Conservation (phyloP, 495 filamentous ascomycete genomes). For the Lophiostoma macrostomum region DNA sequence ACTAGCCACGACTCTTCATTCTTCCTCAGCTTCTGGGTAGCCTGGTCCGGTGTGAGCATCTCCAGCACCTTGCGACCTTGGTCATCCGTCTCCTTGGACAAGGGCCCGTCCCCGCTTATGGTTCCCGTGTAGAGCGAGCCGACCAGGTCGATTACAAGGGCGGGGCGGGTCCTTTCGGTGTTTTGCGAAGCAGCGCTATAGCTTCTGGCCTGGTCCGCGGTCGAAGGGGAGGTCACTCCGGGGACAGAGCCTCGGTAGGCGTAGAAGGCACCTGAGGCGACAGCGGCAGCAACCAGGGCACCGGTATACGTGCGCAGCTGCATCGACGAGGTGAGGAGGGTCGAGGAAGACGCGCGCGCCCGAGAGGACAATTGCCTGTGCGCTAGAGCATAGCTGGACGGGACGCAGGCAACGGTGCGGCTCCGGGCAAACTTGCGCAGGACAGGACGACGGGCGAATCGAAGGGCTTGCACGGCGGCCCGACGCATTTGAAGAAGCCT, state of each 20-base stretch:
- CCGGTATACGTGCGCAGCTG: constrained; percentile 61
- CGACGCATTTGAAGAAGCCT: constrained; percentile 55
- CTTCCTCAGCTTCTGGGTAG: constrained; percentile 79
- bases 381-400: constrained; percentile 48
- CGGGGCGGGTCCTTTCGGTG: constrained; percentile 35
- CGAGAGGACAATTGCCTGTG: constrained; percentile 46
- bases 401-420: constrained; percentile 48
- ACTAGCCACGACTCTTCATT: constrained; percentile 90
- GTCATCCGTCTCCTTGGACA: constrained; percentile 81
- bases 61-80: constrained; percentile 78
- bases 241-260: constrained; percentile 41
- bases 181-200: constrained; percentile 11
- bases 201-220: constrained; percentile 24
- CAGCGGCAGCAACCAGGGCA: constrained; percentile 58
- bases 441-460: constrained; percentile 57
- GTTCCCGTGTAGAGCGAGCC: constrained; percentile 81
- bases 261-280: constrained; percentile 56
- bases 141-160: constrained; percentile 75
- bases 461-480: constrained; percentile 59
- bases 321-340: constrained; percentile 57
- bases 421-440: constrained; percentile 51
- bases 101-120: constrained; percentile 73
- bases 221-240: constrained; percentile 1
- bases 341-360: constrained; percentile 38
- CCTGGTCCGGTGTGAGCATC: constrained; percentile 96